phyloP scores from a whole-genome alignment of 2,329 filamentous ascomycete species.

The Exophiala dermatitidis region DNA sequence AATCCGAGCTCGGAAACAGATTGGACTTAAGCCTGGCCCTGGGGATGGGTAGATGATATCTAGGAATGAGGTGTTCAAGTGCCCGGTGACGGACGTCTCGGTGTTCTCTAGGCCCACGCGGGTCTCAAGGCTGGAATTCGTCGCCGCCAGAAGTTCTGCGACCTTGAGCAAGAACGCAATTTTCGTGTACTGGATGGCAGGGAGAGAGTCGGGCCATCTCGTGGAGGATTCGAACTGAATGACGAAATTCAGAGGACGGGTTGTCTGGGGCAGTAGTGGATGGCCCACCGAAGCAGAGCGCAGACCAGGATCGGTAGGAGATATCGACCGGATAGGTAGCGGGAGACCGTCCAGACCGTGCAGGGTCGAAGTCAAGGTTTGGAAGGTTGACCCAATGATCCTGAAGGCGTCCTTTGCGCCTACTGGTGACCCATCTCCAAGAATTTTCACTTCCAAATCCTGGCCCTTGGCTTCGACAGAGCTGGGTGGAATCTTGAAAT shows the following conservation, averaged over 20 bases:
- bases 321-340: conserved; percentile 74
- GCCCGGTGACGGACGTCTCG: conserved; percentile 25
- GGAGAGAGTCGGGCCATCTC: conserved; percentile 87
- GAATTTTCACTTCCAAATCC: conserved; percentile 34
- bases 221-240: conserved; percentile 90
- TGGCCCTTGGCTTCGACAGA: conserved; percentile 49
- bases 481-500: conserved; percentile 55
- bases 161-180: conserved; percentile 75
- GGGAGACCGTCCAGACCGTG: conserved; percentile 75
- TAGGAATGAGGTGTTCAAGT: conserved; percentile 39
- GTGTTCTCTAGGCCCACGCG: conserved; percentile 76
- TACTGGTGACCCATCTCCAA: conserved; percentile 8
- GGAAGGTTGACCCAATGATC: conserved; percentile 48
- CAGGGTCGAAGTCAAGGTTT: conserved; percentile 59
- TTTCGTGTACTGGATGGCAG: conserved; percentile 88
- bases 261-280: conserved; percentile 26
- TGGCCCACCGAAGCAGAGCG: conserved; percentile 56
- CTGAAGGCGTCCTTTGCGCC: conserved; percentile 19
- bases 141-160: conserved; percentile 60
- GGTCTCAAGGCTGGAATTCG: conserved; percentile 54
- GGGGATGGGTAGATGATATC: conserved; percentile 64
- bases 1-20: conserved; percentile 76
- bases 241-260: conserved; percentile 63
- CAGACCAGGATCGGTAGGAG: conserved; percentile 62
- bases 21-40: conserved; percentile 38